A percentile compares a stretch with the other conserved stretches of the same genome.
Evolutionary conservation across 352 stramenopile species (phyloP).

Genomic region (Globisporangium echinulatum): DNA sequence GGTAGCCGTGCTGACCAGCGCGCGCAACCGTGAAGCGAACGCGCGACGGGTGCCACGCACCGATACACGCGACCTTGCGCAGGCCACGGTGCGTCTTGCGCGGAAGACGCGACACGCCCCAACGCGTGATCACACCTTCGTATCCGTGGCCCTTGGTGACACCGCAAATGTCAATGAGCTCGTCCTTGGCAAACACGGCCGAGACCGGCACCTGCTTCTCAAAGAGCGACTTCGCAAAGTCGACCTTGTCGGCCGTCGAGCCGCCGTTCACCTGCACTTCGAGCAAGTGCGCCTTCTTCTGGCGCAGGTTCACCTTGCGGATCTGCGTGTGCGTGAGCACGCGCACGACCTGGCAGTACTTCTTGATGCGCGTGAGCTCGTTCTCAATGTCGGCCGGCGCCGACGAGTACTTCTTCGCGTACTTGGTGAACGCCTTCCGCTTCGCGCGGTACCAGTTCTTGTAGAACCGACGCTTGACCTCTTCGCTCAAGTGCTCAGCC

Average conservation of each 20-base stretch:
- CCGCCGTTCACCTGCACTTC: constrained; percentile 99
- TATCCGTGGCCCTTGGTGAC: constrained; percentile 99
- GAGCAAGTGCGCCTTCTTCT: constrained; percentile 99
- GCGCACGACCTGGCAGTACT: constrained; percentile 99
- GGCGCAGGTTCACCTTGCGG: constrained; percentile 98
- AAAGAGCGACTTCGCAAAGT: constrained; percentile 98
- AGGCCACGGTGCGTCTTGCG: constrained; percentile 99
- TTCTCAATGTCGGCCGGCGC: constrained; percentile 90
- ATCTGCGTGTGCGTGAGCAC: constrained; percentile 99
- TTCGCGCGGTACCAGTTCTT: constrained; percentile 99
- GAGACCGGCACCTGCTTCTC: constrained; percentile 98
- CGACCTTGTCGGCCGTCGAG: constrained; percentile 96
- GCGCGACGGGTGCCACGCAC: constrained; percentile 99
- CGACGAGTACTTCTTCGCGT: constrained; percentile 99
- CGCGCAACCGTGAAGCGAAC: constrained; percentile 97
- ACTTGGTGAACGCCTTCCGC: constrained; percentile 99
- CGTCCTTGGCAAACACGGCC: constrained; percentile 94
- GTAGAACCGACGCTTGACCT: constrained; percentile 99
- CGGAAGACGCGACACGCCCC: constrained; percentile 98
- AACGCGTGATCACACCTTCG: constrained; percentile 99
- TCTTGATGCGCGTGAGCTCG: constrained; percentile 99
- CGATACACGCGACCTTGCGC: constrained; percentile 99
- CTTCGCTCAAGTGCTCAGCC: constrained; percentile 98
- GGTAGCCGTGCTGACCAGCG: constrained; percentile 99
- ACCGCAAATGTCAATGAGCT: constrained; percentile 98